phyloP scores from a whole-genome alignment of 2,329 filamentous ascomycete genomes.

The Geosmithia putterillii region DNA sequence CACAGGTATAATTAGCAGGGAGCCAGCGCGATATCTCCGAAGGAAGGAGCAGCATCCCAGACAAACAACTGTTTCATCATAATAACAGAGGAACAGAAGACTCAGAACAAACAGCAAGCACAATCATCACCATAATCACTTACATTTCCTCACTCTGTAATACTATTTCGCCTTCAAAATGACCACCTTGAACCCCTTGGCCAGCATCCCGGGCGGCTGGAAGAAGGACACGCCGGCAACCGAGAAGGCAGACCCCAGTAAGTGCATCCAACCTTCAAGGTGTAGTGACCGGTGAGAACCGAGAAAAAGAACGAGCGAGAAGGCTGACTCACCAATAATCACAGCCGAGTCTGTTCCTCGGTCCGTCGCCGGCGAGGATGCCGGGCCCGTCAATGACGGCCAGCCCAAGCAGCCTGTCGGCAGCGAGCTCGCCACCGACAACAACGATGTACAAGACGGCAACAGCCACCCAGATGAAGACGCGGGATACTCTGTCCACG shows the following conservation, averaged over 20 bases:
- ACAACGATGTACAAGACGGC: constrained; percentile 4
- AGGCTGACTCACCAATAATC: background rate
- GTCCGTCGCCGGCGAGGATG: constrained; percentile 26
- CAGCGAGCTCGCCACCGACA: constrained; percentile 21
- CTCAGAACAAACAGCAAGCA: background rate
- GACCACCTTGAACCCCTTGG: constrained; percentile 11
- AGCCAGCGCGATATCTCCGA: background rate
- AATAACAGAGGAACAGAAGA: no score
- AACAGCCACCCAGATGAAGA: background rate
- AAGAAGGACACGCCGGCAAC: constrained; percentile 15
- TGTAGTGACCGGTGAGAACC: constrained; percentile 2
- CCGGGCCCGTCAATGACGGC: constrained; percentile 29
- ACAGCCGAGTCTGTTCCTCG: constrained; percentile 14
- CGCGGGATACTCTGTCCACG: background rate
- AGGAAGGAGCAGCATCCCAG: no score
- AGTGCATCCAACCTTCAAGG: no score
- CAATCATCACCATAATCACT: background rate
- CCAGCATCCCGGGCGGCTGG: constrained; percentile 14
- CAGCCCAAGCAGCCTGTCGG: constrained; percentile 27
- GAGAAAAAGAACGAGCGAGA: background rate
- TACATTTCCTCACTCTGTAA: background rate
- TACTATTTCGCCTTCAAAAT: constrained; percentile 5
- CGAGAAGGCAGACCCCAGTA: constrained; percentile 17
- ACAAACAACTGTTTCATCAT: background rate
- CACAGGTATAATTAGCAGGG: background rate